A percentile compares a stretch with the other conserved stretches of the same genome.
Evolutionary conservation across 805 yeast species (phyloP).

Genomic region (Wickerhamiella spandovensis): DNA sequence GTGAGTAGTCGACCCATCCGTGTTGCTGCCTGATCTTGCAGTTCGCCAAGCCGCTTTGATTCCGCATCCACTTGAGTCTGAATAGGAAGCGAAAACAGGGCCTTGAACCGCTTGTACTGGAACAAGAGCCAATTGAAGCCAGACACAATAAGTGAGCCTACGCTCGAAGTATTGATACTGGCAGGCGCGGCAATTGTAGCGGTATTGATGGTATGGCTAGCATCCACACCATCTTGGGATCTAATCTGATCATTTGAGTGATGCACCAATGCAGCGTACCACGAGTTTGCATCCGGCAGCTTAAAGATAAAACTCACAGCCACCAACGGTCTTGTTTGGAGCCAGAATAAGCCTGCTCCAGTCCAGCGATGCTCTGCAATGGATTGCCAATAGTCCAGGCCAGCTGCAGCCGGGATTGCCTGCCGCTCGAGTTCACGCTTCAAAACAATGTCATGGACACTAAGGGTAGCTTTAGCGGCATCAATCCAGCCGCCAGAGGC

Average conservation of each 20-base stretch:
- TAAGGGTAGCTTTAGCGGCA: conserved; percentile 13
- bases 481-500: conserved; percentile 16
- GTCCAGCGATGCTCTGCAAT: conserved; percentile 2
- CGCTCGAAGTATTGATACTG: not conserved
- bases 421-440: conserved; percentile 6
- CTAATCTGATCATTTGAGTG: not conserved
- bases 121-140: not conserved
- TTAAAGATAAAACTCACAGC: not conserved
- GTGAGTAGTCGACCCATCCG: conserved; percentile 10
- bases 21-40: conserved; percentile 6
- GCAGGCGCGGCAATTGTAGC: not conserved
- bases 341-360: conserved; percentile 9
- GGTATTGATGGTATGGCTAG: not conserved
- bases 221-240: not conserved
- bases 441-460: conserved; percentile 11
- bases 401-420: conserved; percentile 14
- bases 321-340: conserved; percentile 11
- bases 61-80: not conserved
- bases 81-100: not conserved
- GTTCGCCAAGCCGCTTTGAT: not conserved
- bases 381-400: conserved; percentile 13
- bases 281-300: not conserved
- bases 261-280: not conserved
- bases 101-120: not conserved
- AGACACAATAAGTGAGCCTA: not conserved